Conservation (phyloP, 352 stramenopile genomes). For the Phytophthora niederhauseri region DNA sequence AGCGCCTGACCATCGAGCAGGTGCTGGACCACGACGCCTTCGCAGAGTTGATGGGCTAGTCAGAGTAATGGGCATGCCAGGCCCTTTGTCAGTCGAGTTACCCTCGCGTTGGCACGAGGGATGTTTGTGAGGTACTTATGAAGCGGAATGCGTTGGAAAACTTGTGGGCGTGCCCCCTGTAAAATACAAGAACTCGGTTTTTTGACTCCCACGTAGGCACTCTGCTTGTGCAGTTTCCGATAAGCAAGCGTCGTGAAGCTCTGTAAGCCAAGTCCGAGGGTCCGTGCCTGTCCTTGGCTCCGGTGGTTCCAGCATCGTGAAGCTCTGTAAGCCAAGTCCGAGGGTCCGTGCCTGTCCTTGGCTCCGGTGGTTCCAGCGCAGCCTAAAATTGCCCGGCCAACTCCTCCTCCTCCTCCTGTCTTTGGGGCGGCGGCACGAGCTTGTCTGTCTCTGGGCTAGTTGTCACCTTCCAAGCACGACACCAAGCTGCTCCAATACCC, state of each 20-base stretch:
- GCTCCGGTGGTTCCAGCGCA: no score
- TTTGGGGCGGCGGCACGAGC: background rate
- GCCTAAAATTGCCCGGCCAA: no score
- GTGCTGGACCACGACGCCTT: conserved; percentile 27
- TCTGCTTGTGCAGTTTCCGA: no score
- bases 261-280: background rate
- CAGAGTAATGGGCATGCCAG: background rate
- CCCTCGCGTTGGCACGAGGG: conserved; percentile 16
- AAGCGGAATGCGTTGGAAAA: background rate
- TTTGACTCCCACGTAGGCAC: no score
- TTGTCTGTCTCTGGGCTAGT: background rate
- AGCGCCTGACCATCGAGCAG: conserved; percentile 32
- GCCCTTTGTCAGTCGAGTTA: conserved; percentile 1
- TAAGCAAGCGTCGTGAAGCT: background rate
- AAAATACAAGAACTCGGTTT: background rate
- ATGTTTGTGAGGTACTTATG: background rate
- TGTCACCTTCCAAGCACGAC: conserved; percentile 1
- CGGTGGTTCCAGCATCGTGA: background rate
- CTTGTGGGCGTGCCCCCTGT: background rate
- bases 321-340: background rate
- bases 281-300: background rate
- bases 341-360: no score
- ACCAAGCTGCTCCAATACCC: conserved; percentile 1
- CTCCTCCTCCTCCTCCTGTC: background rate
- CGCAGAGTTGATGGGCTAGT: conserved; percentile 14